A percentile compares a stretch with the other conserved stretches of the same genome.
Conservation (phyloP, 352 stramenopile species). For the Globisporangium iwayamae region DNA sequence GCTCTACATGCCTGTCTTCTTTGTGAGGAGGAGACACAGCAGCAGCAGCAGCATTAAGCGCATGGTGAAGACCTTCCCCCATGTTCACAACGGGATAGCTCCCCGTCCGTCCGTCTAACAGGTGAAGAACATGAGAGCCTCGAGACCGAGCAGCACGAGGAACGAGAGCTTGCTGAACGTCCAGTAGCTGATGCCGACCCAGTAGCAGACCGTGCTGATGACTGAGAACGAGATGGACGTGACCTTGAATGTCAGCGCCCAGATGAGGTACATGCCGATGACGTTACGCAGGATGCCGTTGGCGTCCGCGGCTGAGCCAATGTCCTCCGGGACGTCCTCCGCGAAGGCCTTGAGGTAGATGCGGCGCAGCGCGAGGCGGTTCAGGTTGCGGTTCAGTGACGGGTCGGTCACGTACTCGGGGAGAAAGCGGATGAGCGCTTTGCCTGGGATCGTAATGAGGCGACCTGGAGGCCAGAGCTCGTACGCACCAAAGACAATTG, state of each 20-base stretch:
- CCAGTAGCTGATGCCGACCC: slow-evolving; percentile 56
- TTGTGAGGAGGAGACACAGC: slow-evolving; percentile 5
- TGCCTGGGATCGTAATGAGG: slow-evolving; percentile 67
- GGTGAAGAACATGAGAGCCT: slow-evolving; percentile 78
- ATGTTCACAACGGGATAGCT: neutral
- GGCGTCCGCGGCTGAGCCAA: slow-evolving; percentile 41
- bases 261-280: slow-evolving; percentile 61
- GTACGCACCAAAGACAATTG: slow-evolving; percentile 77
- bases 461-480: slow-evolving; percentile 77
- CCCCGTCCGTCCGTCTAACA: slow-evolving; percentile 33
- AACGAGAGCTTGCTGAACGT: slow-evolving; percentile 58
- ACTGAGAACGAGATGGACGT: slow-evolving; percentile 37
- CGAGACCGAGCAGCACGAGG: slow-evolving; percentile 42
- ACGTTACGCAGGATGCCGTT: slow-evolving; percentile 67
- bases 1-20: neutral
- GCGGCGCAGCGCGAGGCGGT: slow-evolving; percentile 72
- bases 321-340: slow-evolving; percentile 66
- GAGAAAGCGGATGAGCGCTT: slow-evolving; percentile 73
- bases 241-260: slow-evolving; percentile 67
- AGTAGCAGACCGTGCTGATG: slow-evolving; percentile 37
- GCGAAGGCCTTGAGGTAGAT: slow-evolving; percentile 76
- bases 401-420: slow-evolving; percentile 66
- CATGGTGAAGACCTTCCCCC: too few species aligned
- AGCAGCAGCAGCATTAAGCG: neutral
- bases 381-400: slow-evolving; percentile 73